Evolutionary conservation across 192 early-diverging fungal genomes (phyloP).

Genomic region (Gamsiella multidivaricata): DNA sequence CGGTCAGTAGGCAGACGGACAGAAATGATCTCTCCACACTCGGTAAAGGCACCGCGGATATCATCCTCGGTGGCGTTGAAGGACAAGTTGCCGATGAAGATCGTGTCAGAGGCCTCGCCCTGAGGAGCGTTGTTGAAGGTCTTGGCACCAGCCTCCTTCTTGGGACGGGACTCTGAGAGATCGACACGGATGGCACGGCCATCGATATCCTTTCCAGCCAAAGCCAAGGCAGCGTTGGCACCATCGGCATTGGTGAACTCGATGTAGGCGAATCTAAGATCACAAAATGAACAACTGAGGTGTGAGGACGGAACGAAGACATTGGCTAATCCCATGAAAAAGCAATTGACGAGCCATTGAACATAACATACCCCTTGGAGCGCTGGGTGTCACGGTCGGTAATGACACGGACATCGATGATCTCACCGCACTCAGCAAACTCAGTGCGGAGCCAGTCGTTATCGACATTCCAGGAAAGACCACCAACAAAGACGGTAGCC

Average conservation of each 20-base stretch:
- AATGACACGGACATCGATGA: slow-evolving; percentile 81
- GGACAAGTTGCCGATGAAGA: slow-evolving; percentile 86
- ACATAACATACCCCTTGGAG: slow-evolving; percentile 73
- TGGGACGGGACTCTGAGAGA: slow-evolving; percentile 66
- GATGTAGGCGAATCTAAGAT: slow-evolving; percentile 84
- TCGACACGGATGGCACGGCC: slow-evolving; percentile 88
- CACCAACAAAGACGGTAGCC: slow-evolving; percentile 78
- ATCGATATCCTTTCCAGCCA: slow-evolving; percentile 79
- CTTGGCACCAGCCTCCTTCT: slow-evolving; percentile 46
- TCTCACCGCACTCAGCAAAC: slow-evolving; percentile 77
- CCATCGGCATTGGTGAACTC: slow-evolving; percentile 78
- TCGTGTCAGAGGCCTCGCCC: slow-evolving; percentile 72
- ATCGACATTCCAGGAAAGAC: slow-evolving; percentile 76
- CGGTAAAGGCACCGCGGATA: slow-evolving; percentile 65
- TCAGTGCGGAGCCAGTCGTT: slow-evolving; percentile 70
- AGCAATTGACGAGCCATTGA: slow-evolving; percentile 16
- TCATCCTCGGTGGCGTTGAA: slow-evolving; percentile 73
- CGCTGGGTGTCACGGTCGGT: slow-evolving; percentile 75
- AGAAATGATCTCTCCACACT: slow-evolving; percentile 71
- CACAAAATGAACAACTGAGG: slow-evolving; percentile 32
- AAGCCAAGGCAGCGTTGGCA: slow-evolving; percentile 75
- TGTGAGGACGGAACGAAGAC: slow-evolving; percentile 24
- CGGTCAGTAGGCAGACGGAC: slow-evolving; percentile 80
- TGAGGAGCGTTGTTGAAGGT: slow-evolving; percentile 54
- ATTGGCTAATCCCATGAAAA: no score